phyloP scores from a whole-genome alignment of 306 rosid genomes.

The Notholithocarpus densiflorus region DNA sequence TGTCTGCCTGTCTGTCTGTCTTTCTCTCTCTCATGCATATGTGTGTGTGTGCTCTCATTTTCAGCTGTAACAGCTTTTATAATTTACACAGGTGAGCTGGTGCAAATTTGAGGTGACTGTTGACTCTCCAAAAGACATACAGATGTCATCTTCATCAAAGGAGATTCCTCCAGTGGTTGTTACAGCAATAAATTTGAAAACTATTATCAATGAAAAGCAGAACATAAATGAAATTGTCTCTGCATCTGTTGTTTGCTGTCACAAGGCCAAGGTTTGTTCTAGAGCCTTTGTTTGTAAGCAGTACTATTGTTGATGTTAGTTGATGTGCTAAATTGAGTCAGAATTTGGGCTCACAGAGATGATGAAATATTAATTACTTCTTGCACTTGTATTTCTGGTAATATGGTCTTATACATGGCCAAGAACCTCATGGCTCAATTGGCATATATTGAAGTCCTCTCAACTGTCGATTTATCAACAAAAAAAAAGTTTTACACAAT shows the following conservation, averaged over 20 bases:
- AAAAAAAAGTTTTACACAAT: background rate
- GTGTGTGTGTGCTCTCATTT: background rate
- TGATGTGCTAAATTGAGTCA: constrained; percentile 7
- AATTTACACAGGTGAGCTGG: constrained; percentile 80
- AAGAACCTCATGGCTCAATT: no score
- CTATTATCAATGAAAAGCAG: constrained; percentile 66
- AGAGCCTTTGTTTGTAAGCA: constrained; percentile 4
- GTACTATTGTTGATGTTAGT: constrained; percentile 13
- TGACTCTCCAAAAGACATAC: constrained; percentile 70
- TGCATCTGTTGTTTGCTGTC: constrained; percentile 88
- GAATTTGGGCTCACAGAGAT: constrained; percentile 1
- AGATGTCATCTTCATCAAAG: constrained; percentile 52
- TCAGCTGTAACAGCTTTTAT: constrained; percentile 25
- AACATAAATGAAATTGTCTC: constrained; percentile 78
- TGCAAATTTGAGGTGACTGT: constrained; percentile 89
- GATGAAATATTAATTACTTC: background rate
- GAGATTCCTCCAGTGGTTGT: constrained; percentile 84
- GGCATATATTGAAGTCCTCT: no score
- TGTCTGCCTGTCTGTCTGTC: background rate
- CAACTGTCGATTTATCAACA: no score
- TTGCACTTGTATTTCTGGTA: background rate
- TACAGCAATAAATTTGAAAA: constrained; percentile 77
- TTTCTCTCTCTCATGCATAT: background rate
- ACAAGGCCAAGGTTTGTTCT: constrained; percentile 75
- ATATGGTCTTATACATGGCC: constrained; percentile 3